A percentile compares a stretch with the other conserved stretches of the same genome.
Conservation (phyloP, 2,329 filamentous ascomycete species). For the Verticillium tricorpus region DNA sequence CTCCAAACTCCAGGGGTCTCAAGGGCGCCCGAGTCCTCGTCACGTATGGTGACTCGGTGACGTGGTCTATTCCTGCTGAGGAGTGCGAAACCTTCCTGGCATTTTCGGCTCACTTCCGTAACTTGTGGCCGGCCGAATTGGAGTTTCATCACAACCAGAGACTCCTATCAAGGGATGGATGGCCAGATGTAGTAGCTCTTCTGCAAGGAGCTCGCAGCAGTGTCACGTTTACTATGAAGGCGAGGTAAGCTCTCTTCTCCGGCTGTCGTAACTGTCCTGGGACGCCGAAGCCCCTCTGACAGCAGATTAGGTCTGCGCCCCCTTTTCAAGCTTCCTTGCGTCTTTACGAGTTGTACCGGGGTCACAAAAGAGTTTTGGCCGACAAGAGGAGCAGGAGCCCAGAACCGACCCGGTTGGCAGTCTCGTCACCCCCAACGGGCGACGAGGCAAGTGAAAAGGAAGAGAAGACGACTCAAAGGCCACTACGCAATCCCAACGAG, state of each 20-base stretch:
- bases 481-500: background rate
- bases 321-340: conserved; percentile 2
- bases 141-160: conserved; percentile 29
- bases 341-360: background rate
- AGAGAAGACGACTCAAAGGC: background rate
- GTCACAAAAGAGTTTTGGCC: background rate
- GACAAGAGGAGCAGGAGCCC: background rate
- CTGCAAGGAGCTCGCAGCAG: conserved; percentile 12
- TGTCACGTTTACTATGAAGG: conserved; percentile 15
- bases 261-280: background rate
- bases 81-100: conserved; percentile 40
- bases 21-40: conserved; percentile 23
- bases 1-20: conserved; percentile 5
- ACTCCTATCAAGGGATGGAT: conserved; percentile 23
- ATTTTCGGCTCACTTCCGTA: conserved; percentile 36
- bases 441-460: background rate
- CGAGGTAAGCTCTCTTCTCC: conserved; percentile 3
- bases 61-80: conserved; percentile 32
- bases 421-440: background rate
- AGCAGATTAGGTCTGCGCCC: conserved; percentile 1
- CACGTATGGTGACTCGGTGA: conserved; percentile 25
- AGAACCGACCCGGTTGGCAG: background rate
- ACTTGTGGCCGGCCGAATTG: conserved; percentile 35
- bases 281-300: background rate
- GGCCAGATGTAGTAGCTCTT: background rate